Evolutionary conservation across 169 alveolate genomes (phyloP).

Genomic region (Plasmodium billcollinsi): DNA sequence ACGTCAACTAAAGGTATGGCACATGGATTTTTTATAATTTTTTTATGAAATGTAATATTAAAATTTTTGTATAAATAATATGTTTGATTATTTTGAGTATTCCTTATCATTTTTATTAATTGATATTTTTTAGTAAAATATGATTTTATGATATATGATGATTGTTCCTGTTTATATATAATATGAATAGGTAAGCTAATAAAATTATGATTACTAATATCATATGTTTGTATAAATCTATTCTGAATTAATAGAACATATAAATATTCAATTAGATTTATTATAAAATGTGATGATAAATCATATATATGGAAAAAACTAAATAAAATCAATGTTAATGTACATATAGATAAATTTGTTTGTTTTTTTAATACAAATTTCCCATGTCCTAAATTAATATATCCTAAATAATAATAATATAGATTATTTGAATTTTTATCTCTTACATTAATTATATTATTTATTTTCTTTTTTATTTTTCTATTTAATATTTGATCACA

Average conservation of each 20-base stretch:
- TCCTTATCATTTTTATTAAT: not conserved
- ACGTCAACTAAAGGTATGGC: not conserved
- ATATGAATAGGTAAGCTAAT: slow-evolving; percentile 60
- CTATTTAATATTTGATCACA: slow-evolving; percentile 59
- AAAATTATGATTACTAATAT: slow-evolving; percentile 36
- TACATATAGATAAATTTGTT: slow-evolving; percentile 40
- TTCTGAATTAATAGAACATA: slow-evolving; percentile 55
- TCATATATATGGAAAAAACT: slow-evolving; percentile 69
- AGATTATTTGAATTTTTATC: slow-evolving; percentile 64
- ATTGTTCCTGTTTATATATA: slow-evolving; percentile 46
- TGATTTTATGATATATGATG: slow-evolving; percentile 9
- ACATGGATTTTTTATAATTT: not conserved
- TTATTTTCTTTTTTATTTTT: slow-evolving; percentile 69
- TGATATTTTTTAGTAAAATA: not conserved
- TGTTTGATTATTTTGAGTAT: not conserved
- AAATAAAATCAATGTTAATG: slow-evolving; percentile 52
- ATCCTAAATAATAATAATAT: slow-evolving; percentile 74
- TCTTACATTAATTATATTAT: slow-evolving; percentile 29
- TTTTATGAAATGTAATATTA: slow-evolving; percentile 11
- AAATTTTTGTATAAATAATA: slow-evolving; percentile 12
- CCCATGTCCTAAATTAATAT: slow-evolving; percentile 75
- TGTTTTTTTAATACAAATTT: slow-evolving; percentile 65
- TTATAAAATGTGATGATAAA: slow-evolving; percentile 52
- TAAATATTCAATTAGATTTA: slow-evolving; percentile 53
- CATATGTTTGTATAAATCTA: slow-evolving; percentile 43